Conservation (phyloP, 2,329 filamentous ascomycete genomes). For the Venturia asperata region DNA sequence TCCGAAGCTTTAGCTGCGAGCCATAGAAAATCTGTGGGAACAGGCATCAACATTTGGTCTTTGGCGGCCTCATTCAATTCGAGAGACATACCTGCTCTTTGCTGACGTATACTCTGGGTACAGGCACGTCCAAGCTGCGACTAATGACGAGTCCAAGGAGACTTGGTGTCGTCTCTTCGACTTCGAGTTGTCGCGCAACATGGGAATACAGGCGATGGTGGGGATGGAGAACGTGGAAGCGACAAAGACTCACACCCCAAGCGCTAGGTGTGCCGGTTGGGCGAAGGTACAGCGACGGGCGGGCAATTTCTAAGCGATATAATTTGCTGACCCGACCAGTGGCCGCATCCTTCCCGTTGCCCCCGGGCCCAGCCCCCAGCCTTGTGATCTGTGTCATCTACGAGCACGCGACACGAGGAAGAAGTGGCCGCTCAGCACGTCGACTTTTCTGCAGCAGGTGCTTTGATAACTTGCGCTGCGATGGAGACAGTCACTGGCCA, state of each 20-base stretch:
- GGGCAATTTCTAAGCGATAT: too few species aligned
- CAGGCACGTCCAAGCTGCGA: too few species aligned
- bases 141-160: background rate
- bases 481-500: too few species aligned
- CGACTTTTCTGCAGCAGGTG: too few species aligned
- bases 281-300: too few species aligned
- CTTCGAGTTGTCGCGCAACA: background rate
- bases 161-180: too few species aligned
- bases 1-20: slow-evolving; percentile 1
- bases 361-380: background rate
- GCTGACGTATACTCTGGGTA: background rate
- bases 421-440: too few species aligned
- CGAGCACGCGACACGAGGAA: too few species aligned
- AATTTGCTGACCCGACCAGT: background rate
- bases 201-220: background rate
- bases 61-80: background rate
- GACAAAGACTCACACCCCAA: background rate
- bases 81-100: background rate
- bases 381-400: background rate
- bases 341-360: too few species aligned
- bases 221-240: background rate
- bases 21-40: slow-evolving; percentile 1
- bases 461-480: too few species aligned
- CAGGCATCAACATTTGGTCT: background rate
- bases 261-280: too few species aligned